Evolutionary conservation across 2,329 filamentous ascomycete genomes (phyloP), one percentile per base, ranked within the genome.

Genomic region (Lasiodiplodia theobromae): DNA sequence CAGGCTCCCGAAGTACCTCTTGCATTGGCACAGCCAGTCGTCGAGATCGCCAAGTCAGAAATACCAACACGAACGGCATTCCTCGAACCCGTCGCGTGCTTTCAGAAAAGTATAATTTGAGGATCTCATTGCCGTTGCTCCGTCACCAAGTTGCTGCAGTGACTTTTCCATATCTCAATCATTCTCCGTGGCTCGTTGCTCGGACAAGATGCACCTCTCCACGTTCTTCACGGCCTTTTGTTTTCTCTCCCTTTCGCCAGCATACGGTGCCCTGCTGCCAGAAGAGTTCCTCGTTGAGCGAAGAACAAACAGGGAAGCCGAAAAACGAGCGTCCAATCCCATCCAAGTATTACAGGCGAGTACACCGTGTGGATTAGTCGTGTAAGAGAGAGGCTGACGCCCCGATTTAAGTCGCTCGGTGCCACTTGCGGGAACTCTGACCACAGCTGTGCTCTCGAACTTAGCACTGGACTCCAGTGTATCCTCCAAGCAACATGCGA

Each of bases 91-190:
- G 10, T 51, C 12, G 21, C 64, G 28, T 40, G 44, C 18, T 40
- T 23, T 37, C 28, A 31, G 21, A 31, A 40, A 34, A 12, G 38
- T 67, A 67, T 60, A 67, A 60, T 44, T 52, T 28, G 52, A 47
- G 60, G 25, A 52, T 28, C 21, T 16, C 34, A 28, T 5, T 21
- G 12, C 25, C 44, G 65, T 67, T 67, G 65, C 54, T 56, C 56
- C n/a, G 54, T 52, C 44, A 67, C 25, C 54, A 67, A 67, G 65
- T 67, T 67, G 54, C 65, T 60, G 47, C 40, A 53, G 65, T 67
- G 65, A 67, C 54, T 60, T 52, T 21, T 37, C 31, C 54, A 60
- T 67, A 53, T 40, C 53, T 40, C 54, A 23, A 44, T 44, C 31
- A 52, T 18, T 34, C 4, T 40, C 40, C 28, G 18, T 49, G 4